Base-by-base conservation (phyloP, 2,329 filamentous ascomycete genomes). In the Rhytidhysteron rufulum region DNA sequence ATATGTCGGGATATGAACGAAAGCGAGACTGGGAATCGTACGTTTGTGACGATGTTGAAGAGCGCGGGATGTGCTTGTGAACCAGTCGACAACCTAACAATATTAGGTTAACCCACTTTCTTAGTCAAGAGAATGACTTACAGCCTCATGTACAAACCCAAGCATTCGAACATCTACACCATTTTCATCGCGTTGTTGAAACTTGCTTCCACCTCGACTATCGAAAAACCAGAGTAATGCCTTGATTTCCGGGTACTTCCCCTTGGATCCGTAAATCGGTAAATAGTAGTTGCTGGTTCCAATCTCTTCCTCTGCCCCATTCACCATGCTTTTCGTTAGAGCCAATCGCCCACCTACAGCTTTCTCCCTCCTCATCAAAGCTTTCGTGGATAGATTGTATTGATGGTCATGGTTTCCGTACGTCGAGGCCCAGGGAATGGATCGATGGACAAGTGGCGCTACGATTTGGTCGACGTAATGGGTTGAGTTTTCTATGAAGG, bases 151-250 rank as follows among this genome's bases (percentile, higher is more conserved):
- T 5, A 77, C 71, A 68, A 69, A 75, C 31, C 73, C 62, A 3
- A 60, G 61, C 29, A 66, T 61, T 4, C 53, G 48, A 11, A 65
- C 51, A 9, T 50, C 44, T 9, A 56, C 42, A 15, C 57, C 57
- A 19, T 50, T 38, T 3, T 49, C 37, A 20, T 57, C 42, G 2
- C 49, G 50, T 16, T 73, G 47, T 34, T 67, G 72, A 50, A 73
- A 79, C 35, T 69, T 66, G 37, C 68, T 67, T 6, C 81, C 81
- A 25, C 82, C 82, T 13, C 77, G 71, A 40, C 72, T 78, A 53
- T 88, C 85, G 51, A 88, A 86, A 64, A 87, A 87, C 81, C 83
- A 88, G 2, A 88, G 66, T 1, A 88, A 53, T 6, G 72, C 51
- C 6, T 54, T 49, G 5, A 78, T 74, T 1, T 35, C 31, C n/a